Evolutionary conservation across 2,329 filamentous ascomycete species (phyloP).

Genomic region (Colletotrichum scovillei): DNA sequence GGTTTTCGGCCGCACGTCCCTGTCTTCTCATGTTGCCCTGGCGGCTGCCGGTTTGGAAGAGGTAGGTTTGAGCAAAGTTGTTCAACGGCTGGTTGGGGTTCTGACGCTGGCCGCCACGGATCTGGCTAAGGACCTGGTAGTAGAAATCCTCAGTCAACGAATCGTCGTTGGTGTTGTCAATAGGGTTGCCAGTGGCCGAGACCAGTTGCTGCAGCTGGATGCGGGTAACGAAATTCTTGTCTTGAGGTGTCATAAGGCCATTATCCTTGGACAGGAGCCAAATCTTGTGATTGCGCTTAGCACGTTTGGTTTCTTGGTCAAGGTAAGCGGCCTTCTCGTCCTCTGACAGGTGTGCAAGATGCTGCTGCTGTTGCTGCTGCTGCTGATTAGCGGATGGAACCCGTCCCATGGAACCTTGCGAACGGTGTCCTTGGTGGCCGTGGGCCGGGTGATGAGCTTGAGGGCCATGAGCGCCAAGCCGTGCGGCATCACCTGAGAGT

Average conservation of each 20-base stretch:
- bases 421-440: conserved; percentile 54
- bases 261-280: conserved; percentile 93
- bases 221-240: conserved; percentile 99
- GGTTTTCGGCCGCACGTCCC: conserved; percentile 89
- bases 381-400: conserved; percentile 75
- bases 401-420: conserved; percentile 69
- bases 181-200: conserved; percentile 87
- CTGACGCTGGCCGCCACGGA: conserved; percentile 88
- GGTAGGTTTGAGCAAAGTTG: conserved; percentile 97
- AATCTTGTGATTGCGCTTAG: conserved; percentile 98
- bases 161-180: conserved; percentile 82
- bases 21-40: conserved; percentile 80
- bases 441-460: conserved; percentile 40
- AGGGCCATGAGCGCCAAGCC: conserved; percentile 41
- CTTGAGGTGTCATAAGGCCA: conserved; percentile 97
- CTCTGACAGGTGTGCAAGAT: conserved; percentile 78
- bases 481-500: conserved; percentile 59
- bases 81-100: conserved; percentile 93
- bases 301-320: conserved; percentile 91
- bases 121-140: conserved; percentile 96
- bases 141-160: conserved; percentile 95
- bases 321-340: conserved; percentile 87
- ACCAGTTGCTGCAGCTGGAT: conserved; percentile 98
- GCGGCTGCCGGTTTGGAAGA: conserved; percentile 92
- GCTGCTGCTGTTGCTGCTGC: conserved; percentile 77